Evolutionary conservation across 768 basidiomycete genomes (phyloP).

Genomic region (Termitomyces sp.): DNA sequence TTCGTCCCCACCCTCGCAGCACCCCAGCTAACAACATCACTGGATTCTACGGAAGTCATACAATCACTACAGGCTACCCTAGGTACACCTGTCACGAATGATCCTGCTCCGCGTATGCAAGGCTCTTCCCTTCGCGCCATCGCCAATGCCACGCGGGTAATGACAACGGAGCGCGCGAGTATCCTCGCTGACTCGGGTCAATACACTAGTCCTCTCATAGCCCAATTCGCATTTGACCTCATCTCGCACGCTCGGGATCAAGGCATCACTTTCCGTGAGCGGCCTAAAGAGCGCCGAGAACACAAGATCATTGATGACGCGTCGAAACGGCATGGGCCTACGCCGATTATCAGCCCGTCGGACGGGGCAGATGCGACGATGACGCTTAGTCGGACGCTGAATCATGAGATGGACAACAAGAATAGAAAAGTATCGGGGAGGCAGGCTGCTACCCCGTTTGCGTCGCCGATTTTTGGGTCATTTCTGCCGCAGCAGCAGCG

Average conservation of each 20-base stretch:
- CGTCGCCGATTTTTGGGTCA: slow-evolving; percentile 56
- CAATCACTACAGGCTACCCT: slow-evolving; percentile 15
- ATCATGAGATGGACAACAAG: slow-evolving; percentile 25
- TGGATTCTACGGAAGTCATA: slow-evolving; percentile 23
- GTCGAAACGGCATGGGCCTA: slow-evolving; percentile 26
- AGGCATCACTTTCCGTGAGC: slow-evolving; percentile 42
- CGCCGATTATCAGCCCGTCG: slow-evolving; percentile 37
- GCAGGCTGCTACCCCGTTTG: slow-evolving; percentile 28
- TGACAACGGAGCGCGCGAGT: slow-evolving; percentile 73
- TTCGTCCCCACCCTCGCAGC: slow-evolving; percentile 35
- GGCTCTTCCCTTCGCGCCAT: slow-evolving; percentile 72
- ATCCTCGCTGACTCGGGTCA: slow-evolving; percentile 67
- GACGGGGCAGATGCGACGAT: slow-evolving; percentile 37
- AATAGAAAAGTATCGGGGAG: slow-evolving; percentile 32
- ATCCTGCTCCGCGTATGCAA: slow-evolving; percentile 34
- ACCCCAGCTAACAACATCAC: slow-evolving; percentile 36
- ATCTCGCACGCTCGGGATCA: slow-evolving; percentile 65
- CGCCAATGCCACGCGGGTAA: slow-evolving; percentile 79
- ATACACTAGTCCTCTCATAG: slow-evolving; percentile 58
- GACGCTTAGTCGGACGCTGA: slow-evolving; percentile 42
- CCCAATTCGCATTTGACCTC: slow-evolving; percentile 59
- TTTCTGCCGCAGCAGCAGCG: slow-evolving; percentile 49
- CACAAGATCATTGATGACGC: slow-evolving; percentile 14
- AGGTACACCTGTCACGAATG: slow-evolving; percentile 17
- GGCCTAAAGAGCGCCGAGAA: slow-evolving; percentile 43